A percentile compares a stretch with the other conserved stretches of the same genome.
phyloP scores from a whole-genome alignment of 1,284 basidiomycete genomes.

The Ceratobasidium sp. region DNA sequence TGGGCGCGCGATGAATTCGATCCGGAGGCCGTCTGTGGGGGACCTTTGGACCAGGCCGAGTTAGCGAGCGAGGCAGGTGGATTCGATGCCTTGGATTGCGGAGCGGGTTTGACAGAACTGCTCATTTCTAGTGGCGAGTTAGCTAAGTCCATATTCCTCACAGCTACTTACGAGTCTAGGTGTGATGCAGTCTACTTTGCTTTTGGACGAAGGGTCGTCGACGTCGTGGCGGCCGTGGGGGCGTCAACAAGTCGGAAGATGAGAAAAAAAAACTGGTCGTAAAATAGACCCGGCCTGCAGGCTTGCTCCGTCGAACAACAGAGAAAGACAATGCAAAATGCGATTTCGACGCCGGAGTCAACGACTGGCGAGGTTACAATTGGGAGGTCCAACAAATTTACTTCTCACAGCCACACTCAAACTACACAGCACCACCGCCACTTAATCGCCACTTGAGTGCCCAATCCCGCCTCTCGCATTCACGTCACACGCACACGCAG shows the following conservation, averaged over 20 bases:
- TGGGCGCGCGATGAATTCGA: conserved; percentile 32
- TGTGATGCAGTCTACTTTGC: conserved; percentile 13
- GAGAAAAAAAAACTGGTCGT: conserved; percentile 18
- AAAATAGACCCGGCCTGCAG: conserved; percentile 28
- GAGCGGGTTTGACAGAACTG: conserved; percentile 35
- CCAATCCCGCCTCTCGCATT: no score
- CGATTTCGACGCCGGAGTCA: conserved; percentile 22
- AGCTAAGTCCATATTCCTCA: background rate
- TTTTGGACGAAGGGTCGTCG: conserved; percentile 20
- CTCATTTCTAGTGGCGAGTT: conserved; percentile 23
- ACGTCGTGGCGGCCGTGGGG: conserved; percentile 18
- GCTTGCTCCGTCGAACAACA: conserved; percentile 24
- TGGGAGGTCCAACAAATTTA: conserved; percentile 4
- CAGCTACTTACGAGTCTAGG: conserved; percentile 22
- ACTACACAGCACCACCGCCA: conserved; percentile 14
- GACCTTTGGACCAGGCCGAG: conserved; percentile 35
- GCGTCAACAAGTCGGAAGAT: conserved; percentile 6
- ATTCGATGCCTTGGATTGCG: conserved; percentile 32
- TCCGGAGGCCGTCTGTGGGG: conserved; percentile 11
- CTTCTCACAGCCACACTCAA: background rate
- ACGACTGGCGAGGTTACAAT: conserved; percentile 17
- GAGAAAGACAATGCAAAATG: conserved; percentile 26
- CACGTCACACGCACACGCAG: no score
- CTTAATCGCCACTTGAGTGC: background rate
- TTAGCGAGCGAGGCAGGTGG: conserved; percentile 28